Base-by-base conservation (phyloP, 2,329 filamentous ascomycete species). In the Escovopsis sp. region DNA sequence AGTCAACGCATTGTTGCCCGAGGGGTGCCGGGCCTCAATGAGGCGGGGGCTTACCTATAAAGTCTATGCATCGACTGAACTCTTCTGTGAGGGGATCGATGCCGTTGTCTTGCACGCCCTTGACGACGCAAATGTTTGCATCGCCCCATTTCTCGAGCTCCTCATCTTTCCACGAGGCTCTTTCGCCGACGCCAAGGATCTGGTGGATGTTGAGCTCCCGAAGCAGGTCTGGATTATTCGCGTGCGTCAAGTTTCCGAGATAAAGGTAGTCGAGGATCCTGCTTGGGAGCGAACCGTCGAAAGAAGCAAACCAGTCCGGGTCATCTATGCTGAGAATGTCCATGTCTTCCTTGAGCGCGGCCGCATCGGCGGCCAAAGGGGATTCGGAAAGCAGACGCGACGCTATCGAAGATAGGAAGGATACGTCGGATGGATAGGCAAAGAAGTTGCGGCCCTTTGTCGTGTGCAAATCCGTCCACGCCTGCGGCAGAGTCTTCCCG, bases 261-360 rank as follows among this genome's bases (percentile, higher is more conserved):
- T 98, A 98, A 77, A 98, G 86, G 52, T 96, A 94, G 36, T 87
- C 79, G 29, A 94, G 61, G 27, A 98, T 72, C 12, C 88, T 74
- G 51, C 84, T 94, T 1, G 90, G 90, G 16, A 96, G 68, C 17
- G 85, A 94, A 4, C 90, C 90, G 52, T 96, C 88, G 44, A 94
- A 73, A 36, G 74, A 74, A 19, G 72, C 65, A 37, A 94, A 71
- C 90, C 90, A 98, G 26, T 66, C 63, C 1, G 88, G 88, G 47
- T 85, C 72, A 16, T 70, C 50, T 36, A 60, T 63, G 17, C 68
- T 61, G 31, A 76, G 53, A 4, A 61, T 57, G 10, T 63, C 68
- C 18, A 75, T 64, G 13, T 76, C 64, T 3, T 62, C 52, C 4
- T 71, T 56, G 21, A 23, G 6, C 3, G 8, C 11, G 27, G 67